Conservation (phyloP, 2,329 filamentous ascomycete species). For the Dactylellina sp. region DNA sequence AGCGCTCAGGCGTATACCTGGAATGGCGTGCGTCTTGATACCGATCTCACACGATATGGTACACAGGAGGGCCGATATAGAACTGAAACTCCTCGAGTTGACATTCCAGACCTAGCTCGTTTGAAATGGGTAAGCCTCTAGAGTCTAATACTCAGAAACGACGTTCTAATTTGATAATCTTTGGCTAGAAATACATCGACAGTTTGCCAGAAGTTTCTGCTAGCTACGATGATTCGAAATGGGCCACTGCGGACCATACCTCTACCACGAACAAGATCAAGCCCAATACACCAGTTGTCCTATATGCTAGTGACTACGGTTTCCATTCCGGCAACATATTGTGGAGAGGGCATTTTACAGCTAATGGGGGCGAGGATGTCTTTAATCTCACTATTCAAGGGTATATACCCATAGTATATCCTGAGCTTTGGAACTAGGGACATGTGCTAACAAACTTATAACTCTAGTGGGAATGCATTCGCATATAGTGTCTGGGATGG, state of each 20-base stretch:
- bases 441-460: background rate
- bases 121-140: conserved; percentile 68
- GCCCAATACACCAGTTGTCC: conserved; percentile 72
- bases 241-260: conserved; percentile 72
- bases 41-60: conserved; percentile 66
- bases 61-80: conserved; percentile 68
- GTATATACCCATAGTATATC: conserved; percentile 61
- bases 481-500: conserved; percentile 77
- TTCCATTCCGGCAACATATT: conserved; percentile 77
- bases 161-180: background rate
- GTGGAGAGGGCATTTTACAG: conserved; percentile 77
- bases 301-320: conserved; percentile 79
- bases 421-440: background rate
- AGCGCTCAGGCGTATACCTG: conserved; percentile 71
- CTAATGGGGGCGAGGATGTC: conserved; percentile 71
- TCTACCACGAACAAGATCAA: conserved; percentile 72
- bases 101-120: conserved; percentile 70
- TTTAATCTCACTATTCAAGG: conserved; percentile 72
- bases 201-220: conserved; percentile 76
- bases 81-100: conserved; percentile 68
- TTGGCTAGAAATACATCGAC: conserved; percentile 72
- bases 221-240: conserved; percentile 76
- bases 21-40: conserved; percentile 68
- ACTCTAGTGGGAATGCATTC: conserved; percentile 71
- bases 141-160: background rate